Conservation (phyloP, 129 eudicot species). For the Chrysanthemum lavandulifolium region DNA sequence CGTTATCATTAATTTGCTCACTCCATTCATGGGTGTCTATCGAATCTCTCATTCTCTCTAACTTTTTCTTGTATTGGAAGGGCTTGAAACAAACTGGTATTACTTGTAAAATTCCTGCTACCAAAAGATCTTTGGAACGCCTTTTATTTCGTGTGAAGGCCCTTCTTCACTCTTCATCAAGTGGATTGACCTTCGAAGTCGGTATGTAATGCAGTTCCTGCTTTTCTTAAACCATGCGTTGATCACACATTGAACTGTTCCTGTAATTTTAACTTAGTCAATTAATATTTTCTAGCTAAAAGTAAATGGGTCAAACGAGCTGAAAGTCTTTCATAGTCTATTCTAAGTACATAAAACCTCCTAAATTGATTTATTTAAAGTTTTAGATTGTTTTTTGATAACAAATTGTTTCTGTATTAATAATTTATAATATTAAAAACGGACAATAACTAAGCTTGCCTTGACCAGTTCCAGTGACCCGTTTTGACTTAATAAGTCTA, state of each 20-base stretch:
- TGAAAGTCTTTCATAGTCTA: too few relatives aligned
- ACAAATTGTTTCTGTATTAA: too few relatives aligned
- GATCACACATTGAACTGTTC: background rate
- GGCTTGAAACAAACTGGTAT: constrained; percentile 73
- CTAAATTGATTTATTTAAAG: too few relatives aligned
- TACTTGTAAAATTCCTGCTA: constrained; percentile 73
- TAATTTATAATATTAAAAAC: too few relatives aligned
- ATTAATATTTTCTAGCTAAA: background rate
- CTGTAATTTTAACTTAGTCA: background rate
- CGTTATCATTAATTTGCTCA: background rate
- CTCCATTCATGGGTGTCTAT: constrained; percentile 10
- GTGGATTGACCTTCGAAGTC: constrained; percentile 63
- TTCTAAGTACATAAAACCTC: too few relatives aligned
- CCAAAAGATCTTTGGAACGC: constrained; percentile 88
- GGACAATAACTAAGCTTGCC: too few relatives aligned
- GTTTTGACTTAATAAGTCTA: too few relatives aligned
- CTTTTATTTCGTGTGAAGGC: constrained; percentile 74
- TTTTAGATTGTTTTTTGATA: too few relatives aligned
- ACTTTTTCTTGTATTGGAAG: constrained; percentile 26
- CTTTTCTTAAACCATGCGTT: constrained; percentile 6
- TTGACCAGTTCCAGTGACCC: too few relatives aligned
- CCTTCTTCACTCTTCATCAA: constrained; percentile 63
- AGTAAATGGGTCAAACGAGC: too few relatives aligned
- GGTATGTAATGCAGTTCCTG: constrained; percentile 38
- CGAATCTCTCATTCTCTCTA: background rate